Evolutionary conservation across 208 protist species (phyloP).

Genomic region (Leishmania turanica): DNA sequence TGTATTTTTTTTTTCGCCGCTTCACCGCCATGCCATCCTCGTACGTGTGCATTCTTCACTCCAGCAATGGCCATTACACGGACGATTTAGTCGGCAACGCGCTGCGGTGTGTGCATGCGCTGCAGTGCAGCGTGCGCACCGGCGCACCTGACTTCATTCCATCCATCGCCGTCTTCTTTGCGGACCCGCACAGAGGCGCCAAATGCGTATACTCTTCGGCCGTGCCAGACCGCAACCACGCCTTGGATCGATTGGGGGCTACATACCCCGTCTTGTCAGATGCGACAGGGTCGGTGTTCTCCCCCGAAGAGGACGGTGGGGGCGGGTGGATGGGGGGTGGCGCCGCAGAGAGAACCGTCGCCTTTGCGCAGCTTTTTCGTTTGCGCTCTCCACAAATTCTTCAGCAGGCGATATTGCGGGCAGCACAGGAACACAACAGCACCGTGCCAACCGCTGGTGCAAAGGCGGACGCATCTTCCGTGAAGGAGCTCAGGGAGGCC

Average conservation of each 20-base stretch:
- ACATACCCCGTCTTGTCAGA: slow-evolving; percentile 22
- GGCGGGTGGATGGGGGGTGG: not conserved
- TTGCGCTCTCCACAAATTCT: slow-evolving; percentile 24
- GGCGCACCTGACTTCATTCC: slow-evolving; percentile 67
- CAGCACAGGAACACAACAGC: slow-evolving; percentile 7
- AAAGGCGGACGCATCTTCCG: not conserved
- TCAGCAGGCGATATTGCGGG: slow-evolving; percentile 22
- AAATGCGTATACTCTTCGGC: slow-evolving; percentile 65
- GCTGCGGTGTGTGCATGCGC: slow-evolving; percentile 42
- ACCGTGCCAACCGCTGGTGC: slow-evolving; percentile 1
- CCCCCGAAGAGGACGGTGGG: slow-evolving; percentile 6
- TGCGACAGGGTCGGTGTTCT: slow-evolving; percentile 14
- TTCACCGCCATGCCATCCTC: slow-evolving; percentile 18
- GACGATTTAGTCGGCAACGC: slow-evolving; percentile 53
- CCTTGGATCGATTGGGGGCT: slow-evolving; percentile 27
- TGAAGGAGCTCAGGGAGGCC: slow-evolving; percentile 2
- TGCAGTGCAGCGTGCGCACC: slow-evolving; percentile 43
- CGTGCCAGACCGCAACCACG: slow-evolving; percentile 54
- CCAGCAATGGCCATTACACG: slow-evolving; percentile 42
- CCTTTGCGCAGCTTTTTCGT: slow-evolving; percentile 36
- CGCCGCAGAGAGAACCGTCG: slow-evolving; percentile 11
- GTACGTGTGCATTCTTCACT: slow-evolving; percentile 73
- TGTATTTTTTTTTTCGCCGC: not conserved
- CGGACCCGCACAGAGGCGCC: slow-evolving; percentile 57
- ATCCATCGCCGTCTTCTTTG: slow-evolving; percentile 59